Base-by-base conservation (phyloP, 2,329 filamentous ascomycete species). In the Fusarium papillatum region DNA sequence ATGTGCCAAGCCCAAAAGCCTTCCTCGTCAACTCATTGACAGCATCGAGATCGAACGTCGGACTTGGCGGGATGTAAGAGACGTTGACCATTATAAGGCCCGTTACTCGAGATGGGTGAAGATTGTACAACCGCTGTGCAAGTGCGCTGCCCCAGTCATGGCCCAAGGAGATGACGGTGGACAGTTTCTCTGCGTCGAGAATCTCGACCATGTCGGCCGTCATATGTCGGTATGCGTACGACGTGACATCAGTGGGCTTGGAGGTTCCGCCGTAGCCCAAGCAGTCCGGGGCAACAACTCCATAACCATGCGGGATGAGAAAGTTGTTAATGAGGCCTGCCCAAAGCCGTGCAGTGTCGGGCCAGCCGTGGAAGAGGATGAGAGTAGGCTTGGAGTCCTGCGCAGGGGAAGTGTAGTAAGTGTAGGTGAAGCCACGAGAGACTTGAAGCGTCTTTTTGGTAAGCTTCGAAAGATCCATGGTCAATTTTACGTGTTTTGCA, bases 321-420 rank as follows among this genome's bases (percentile, higher is more conserved):
- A 88, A 81, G 29, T 83, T 73, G 39, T 82, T 82, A 22, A 86
- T 80, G 22, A 88, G 77, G 36, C 83, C 81, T 14, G 82, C 77
- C 87, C 87, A 90, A 31, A 88, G 80, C 3, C 81, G 80, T 0
- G 87, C 85, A 46, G 82, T 80, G 72, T 88, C 87, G 7, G 88
- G 88, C 76, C 85, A 90, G 69, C 88, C 88, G 79, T 90, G 89
- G 22, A 86, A 78, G 29, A 88, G 82, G 16, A 87, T 70, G 48
- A 87, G 77, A 3, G 84, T 82, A 5, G 82, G 80, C 68, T 79
- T 75, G 63, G 77, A 70, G 46, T 61, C 34, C 34, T 79, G 76
- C 24, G 81, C 77, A 17, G 78, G 72, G 2, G 78, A 79, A 10
- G 76, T 75, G 64, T 87, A 86, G 78, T 87, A 87, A 16, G 81